These are phyloP conservation scores for Eucalyptus lansdowneana DNA, from an alignment of 345 rosid genomes.

Conservation along the genomic window DNA sequence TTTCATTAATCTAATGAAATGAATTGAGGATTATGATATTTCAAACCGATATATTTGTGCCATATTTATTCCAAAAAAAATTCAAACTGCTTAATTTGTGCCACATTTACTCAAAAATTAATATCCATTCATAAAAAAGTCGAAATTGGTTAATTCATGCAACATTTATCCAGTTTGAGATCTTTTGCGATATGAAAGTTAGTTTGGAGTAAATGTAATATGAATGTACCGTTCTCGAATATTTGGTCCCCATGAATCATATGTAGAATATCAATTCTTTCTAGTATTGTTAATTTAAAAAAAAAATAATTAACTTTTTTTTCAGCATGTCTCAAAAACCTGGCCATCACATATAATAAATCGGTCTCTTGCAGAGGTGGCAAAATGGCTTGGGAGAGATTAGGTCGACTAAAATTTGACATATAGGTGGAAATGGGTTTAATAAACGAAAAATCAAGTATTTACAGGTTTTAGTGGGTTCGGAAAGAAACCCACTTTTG, in stretches of 20 bases:
- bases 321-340: background rate
- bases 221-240: background rate
- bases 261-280: background rate
- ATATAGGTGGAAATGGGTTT: too few relatives aligned
- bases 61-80: background rate
- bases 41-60: accelerated
- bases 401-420: too few relatives aligned
- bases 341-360: too few relatives aligned
- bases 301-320: background rate
- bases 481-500: too few relatives aligned
- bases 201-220: background rate
- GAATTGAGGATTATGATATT: background rate
- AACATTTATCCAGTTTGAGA: background rate
- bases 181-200: background rate
- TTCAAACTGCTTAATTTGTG: too few relatives aligned
- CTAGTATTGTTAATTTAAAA: background rate
- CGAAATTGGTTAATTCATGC: background rate
- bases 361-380: too few relatives aligned
- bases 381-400: too few relatives aligned
- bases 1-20: background rate
- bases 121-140: too few relatives aligned
- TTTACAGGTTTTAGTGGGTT: too few relatives aligned
- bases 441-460: too few relatives aligned
- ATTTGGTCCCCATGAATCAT: background rate
- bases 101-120: too few relatives aligned